Evolutionary conservation across 2,329 filamentous ascomycete genomes (phyloP), one percentile per base, ranked within the genome.

Genomic region (Stenocarpella maydis): DNA sequence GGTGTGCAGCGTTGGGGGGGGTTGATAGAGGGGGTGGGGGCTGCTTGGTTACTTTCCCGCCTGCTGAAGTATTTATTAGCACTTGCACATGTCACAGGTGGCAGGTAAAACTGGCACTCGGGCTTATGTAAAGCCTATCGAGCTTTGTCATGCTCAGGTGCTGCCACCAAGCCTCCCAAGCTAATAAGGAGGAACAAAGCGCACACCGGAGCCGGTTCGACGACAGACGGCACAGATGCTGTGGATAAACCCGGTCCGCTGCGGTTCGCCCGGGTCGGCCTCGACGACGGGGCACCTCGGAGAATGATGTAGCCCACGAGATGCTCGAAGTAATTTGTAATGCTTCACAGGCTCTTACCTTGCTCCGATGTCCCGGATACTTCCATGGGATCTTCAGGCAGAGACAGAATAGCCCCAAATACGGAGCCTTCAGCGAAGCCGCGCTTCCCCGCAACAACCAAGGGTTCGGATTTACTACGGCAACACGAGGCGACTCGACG

Each of bases 401-500:
- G 19, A 17, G 12, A 12, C 7, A 41, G 26, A 2, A 10, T 19
- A 43, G 39, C 39, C 10, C 14, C 45, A 60, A 34, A 34, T 26
- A 43, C 39, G 45, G 55, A 31, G 41, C 55, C 5, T 14, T 61
- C n/a, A 24, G 7, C n/a, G 58, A 37, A 24, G 28, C 58, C 43
- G 4, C 58, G 19, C 43, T 63, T 63, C 58, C 58, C 58, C 58
- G 58, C 58, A 63, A 63, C 43, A 9, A 63, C 43, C 41, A 63
- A 63, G 41, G 7, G 43, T 2, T 49, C 58, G 58, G 58, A 47
- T 15, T 63, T 63, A 37, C 34, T 37, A 12, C 34, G 34, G 34
- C 9, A 63, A 43, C 19, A 19, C n/a, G 4, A 49, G 12, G 28
- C 43, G n/a, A 26, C 58, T 63, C 58, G 28, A 63, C 41, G 58